Evolutionary conservation across 208 protist species (phyloP), one percentile per base, ranked within the genome.

Genomic region (Trypanosoma boissoni): DNA sequence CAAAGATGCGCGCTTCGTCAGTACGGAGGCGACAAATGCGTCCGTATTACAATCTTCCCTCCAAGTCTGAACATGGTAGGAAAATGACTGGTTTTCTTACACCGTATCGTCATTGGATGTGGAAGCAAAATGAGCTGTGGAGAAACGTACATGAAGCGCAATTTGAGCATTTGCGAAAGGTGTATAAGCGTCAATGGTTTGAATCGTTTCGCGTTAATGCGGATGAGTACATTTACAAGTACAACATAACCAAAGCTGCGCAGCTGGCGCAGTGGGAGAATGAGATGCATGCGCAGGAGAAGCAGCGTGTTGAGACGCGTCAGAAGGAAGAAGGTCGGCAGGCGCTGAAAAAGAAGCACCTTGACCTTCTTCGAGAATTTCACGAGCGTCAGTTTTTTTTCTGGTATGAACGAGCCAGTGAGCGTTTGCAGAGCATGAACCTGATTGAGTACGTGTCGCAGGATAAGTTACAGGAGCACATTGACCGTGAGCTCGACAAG

Each of bases 161-260:
- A 75, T 94, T 96, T 63, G 90, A 96, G 72, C 87, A 96, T 65
- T 70, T 96, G 34, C 77, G 90, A n/a, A 83, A 80, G 62, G 83
- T 96, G 27, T 94, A 96, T 76, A 92, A 92, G 67, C 75, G 90
- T 1, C 90, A 96, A 66, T 96, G 90, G 87, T 73, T 92, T 14
- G 90, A 96, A 68, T 91, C 87, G 3, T 96, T 94, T 45, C 80
- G 90, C 43, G 87, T 96, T 32, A 96, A 96, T 59, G 85, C 86
- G 12, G 87, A 96, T 64, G 86, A 96, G 74, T 96, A 96, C 74
- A 91, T 96, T 42, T 90, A 92, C 76, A 94, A 94, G 76, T 96
- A 96, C 73, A 94, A 91, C 72, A 91, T 94, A 61, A 96, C 90
- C 48, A 96, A 96, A 56, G 68, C 90, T 1, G 84, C 90, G 16